Conservation (phyloP, 768 basidiomycete genomes). For the Agrocybe pediades region DNA sequence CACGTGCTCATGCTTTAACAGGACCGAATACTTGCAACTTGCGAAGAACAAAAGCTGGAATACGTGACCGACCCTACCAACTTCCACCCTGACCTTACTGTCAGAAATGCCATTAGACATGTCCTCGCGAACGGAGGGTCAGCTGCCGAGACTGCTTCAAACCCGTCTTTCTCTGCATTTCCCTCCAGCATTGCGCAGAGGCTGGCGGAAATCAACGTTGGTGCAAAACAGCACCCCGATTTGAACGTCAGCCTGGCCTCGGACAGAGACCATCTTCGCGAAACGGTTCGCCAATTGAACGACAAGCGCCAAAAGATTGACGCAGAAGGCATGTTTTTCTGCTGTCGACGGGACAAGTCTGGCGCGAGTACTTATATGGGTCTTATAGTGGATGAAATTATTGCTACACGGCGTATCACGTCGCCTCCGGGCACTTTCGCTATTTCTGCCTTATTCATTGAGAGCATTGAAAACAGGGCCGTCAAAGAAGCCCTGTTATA, state of each 20-base stretch:
- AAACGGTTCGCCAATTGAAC: conserved; percentile 36
- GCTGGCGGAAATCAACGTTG: conserved; percentile 32
- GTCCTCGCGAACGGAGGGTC: conserved; percentile 10
- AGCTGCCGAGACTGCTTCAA: conserved; percentile 2
- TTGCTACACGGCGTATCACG: conserved; percentile 36
- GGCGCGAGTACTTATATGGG: neutral
- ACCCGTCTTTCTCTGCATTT: conserved; percentile 13
- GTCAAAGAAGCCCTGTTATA: conserved; percentile 46
- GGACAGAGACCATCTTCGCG: conserved; percentile 37
- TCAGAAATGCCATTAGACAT: conserved; percentile 74
- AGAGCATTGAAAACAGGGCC: conserved; percentile 32
- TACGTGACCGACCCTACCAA: conserved; percentile 75
- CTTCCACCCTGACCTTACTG: conserved; percentile 69
- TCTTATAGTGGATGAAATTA: conserved; percentile 41
- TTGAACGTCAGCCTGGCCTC: conserved; percentile 33
- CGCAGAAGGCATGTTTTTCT: conserved; percentile 38
- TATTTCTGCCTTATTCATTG: conserved; percentile 38
- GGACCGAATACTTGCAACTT: conserved; percentile 83
- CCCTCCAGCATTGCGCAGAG: conserved; percentile 33
- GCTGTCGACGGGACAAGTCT: conserved; percentile 2
- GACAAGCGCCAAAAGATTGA: conserved; percentile 42
- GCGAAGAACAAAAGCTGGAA: conserved; percentile 56
- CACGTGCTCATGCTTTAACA: conserved; percentile 24
- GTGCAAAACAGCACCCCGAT: conserved; percentile 28
- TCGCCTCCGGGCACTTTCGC: conserved; percentile 55